These are phyloP conservation scores for Kodamaea neixiangensis DNA, from an alignment of 805 yeast genomes.

Conservation along the genomic window DNA sequence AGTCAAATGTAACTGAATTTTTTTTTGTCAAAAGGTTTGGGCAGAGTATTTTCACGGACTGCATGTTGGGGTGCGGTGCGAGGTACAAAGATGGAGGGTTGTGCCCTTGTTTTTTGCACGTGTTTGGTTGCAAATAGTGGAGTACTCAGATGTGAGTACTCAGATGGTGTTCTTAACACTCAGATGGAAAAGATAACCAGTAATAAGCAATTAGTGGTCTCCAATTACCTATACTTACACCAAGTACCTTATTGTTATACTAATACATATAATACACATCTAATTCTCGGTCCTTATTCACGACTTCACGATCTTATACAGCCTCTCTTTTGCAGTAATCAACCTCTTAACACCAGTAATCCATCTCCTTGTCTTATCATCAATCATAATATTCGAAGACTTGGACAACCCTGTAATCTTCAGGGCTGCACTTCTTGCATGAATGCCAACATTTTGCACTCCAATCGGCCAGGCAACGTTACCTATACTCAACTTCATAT, in stretches of 20 bases:
- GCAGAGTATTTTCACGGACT: slow-evolving; percentile 7
- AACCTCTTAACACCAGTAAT: slow-evolving; percentile 71
- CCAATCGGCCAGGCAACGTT: slow-evolving; percentile 95
- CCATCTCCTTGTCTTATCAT: slow-evolving; percentile 76
- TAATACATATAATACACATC: no score
- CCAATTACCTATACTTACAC: no score
- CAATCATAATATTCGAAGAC: slow-evolving; percentile 74
- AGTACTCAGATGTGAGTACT: no score
- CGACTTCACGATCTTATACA: no score
- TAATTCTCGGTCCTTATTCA: no score
- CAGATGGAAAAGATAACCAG: no score
- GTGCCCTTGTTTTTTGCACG: not conserved
- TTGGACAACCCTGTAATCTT: slow-evolving; percentile 52
- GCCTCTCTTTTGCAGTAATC: slow-evolving; percentile 45
- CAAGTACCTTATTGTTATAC: no score
- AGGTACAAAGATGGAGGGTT: slow-evolving; percentile 1
- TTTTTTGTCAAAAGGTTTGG: slow-evolving; percentile 6
- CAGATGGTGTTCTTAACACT: no score
- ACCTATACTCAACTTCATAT: slow-evolving; percentile 77
- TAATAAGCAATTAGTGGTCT: no score
- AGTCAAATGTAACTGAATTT: not conserved
- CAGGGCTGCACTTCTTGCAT: slow-evolving; percentile 64
- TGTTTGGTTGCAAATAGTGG: not conserved
- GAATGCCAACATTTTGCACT: slow-evolving; percentile 75
- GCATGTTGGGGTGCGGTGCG: not conserved